These are phyloP conservation scores for Eucalyptus polyanthemos DNA, from an alignment of 345 rosid genomes.

Conservation along the genomic window DNA sequence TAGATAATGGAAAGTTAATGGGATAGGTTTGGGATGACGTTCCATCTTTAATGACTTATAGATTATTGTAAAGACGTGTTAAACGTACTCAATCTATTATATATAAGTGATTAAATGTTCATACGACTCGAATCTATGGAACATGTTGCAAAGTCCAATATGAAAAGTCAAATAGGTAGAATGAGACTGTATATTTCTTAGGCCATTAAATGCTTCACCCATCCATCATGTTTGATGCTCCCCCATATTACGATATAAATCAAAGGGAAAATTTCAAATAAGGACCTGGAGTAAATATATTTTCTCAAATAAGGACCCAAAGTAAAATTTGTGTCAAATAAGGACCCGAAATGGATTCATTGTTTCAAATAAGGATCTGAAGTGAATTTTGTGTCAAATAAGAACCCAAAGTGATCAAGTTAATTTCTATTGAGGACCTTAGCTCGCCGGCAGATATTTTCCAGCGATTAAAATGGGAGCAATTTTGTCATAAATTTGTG, in stretches of 20 bases:
- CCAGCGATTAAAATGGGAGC: no score
- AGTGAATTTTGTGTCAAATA: no score
- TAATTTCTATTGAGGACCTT: no score
- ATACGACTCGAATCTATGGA: not conserved
- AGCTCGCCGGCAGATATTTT: no score
- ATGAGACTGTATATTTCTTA: not conserved
- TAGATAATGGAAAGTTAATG: not conserved
- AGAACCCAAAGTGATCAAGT: no score
- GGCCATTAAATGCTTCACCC: not conserved
- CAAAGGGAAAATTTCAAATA: no score
- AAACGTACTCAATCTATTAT: not conserved
- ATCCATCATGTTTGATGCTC: not conserved
- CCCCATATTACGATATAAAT: not conserved
- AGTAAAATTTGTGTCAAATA: no score
- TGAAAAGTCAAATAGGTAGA: not conserved
- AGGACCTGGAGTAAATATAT: no score
- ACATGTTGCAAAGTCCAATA: not conserved
- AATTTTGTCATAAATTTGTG: no score
- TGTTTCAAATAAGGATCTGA: no score
- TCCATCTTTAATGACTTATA: not conserved
- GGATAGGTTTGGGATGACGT: not conserved
- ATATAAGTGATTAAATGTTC: not conserved
- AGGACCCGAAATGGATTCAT: no score
- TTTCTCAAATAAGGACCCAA: no score
- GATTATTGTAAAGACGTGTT: not conserved